phyloP scores from a whole-genome alignment of 257 asterid species.

The Lycium ferocissimum region DNA sequence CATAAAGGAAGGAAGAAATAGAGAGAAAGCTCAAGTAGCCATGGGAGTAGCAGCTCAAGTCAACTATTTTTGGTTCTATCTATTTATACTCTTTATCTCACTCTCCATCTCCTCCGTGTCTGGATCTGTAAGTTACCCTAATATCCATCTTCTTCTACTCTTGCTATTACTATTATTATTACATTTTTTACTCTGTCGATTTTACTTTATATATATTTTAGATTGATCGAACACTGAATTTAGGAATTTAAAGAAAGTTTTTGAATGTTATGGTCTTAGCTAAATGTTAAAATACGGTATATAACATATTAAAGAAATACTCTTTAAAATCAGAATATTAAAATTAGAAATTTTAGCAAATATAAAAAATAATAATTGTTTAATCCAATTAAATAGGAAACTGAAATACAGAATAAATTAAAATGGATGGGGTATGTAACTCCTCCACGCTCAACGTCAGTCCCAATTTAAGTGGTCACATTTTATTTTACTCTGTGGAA shows the following conservation, averaged over 20 bases:
- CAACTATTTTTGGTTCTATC: slow-evolving; percentile 47
- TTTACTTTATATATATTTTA: background rate
- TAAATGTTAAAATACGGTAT: background rate
- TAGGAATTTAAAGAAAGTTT: background rate
- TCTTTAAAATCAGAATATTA: background rate
- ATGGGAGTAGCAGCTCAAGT: slow-evolving; percentile 47
- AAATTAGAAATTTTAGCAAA: background rate
- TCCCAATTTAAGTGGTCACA: background rate
- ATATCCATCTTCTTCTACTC: too few relatives aligned
- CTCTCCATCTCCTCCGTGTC: slow-evolving; percentile 54
- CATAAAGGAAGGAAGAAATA: background rate
- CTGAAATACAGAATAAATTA: background rate
- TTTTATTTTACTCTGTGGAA: too few relatives aligned
- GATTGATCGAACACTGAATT: background rate
- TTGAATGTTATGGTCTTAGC: background rate
- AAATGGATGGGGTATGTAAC: background rate
- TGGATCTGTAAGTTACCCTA: slow-evolving; percentile 58
- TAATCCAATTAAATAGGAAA: background rate
- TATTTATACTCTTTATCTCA: slow-evolving; percentile 58
- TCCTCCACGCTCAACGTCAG: too few relatives aligned
- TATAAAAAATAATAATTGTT: background rate
- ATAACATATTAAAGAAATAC: background rate
- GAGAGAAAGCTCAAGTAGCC: slow-evolving; percentile 22
- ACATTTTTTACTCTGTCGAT: background rate
- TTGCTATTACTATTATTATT: background rate